phyloP scores from a whole-genome alignment of 164 flowering plant genomes.

The Taxillus chinensis region DNA sequence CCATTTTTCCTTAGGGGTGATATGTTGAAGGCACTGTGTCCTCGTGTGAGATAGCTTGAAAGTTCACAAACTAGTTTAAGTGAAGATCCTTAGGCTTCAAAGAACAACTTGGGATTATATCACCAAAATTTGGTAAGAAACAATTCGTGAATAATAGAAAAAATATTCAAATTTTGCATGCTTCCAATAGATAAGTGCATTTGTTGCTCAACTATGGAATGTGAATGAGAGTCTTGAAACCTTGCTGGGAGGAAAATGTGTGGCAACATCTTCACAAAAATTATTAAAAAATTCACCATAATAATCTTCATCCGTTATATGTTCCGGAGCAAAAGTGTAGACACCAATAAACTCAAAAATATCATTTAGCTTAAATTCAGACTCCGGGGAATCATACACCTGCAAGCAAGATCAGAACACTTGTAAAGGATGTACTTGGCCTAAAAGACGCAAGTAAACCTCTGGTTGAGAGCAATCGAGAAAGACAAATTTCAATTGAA shows the following conservation, averaged over 20 bases:
- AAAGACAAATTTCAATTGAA: neutral
- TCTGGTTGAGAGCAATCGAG: too few species aligned
- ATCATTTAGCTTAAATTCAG: slow-evolving; percentile 80
- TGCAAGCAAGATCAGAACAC: slow-evolving; percentile 27
- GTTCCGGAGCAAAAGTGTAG: slow-evolving; percentile 58
- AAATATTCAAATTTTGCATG: too few species aligned
- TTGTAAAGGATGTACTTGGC: neutral
- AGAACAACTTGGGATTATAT: too few species aligned
- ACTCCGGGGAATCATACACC: slow-evolving; percentile 75
- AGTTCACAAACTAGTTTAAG: too few species aligned
- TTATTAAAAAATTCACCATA: slow-evolving; percentile 27
- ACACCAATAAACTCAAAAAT: slow-evolving; percentile 89
- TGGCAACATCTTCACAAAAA: slow-evolving; percentile 38
- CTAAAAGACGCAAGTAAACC: neutral
- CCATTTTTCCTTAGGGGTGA: too few species aligned
- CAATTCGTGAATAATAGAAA: too few species aligned
- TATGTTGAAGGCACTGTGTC: too few species aligned
- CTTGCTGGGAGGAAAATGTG: slow-evolving; percentile 50
- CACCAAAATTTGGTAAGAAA: too few species aligned
- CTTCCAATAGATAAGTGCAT: neutral
- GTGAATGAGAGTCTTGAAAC: slow-evolving; percentile 16
- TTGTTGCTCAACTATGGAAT: neutral
- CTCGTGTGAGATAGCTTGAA: too few species aligned
- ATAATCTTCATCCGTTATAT: slow-evolving; percentile 22
- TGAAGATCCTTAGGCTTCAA: too few species aligned